A percentile compares a stretch with the other conserved stretches of the same genome.
These are phyloP conservation scores for Cetradonia linearis DNA, from an alignment of 495 filamentous ascomycete genomes.

Conservation along the genomic window DNA sequence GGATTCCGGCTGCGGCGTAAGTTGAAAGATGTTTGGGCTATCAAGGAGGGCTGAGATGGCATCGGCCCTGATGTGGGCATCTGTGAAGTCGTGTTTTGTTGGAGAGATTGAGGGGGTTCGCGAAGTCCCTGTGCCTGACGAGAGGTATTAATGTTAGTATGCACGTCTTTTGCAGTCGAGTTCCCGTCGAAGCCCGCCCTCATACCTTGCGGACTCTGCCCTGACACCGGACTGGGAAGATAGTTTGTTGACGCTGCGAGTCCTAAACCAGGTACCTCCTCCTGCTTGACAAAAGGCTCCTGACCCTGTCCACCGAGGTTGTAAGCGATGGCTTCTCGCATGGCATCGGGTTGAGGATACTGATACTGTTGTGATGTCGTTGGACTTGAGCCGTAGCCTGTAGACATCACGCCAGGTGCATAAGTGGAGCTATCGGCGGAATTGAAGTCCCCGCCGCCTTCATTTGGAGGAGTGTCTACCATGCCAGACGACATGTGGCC, in stretches of 20 bases:
- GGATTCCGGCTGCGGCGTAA: slow-evolving; percentile 59
- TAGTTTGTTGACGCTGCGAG: slow-evolving; percentile 58
- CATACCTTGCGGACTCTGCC: slow-evolving; percentile 39
- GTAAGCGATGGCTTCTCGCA: slow-evolving; percentile 28
- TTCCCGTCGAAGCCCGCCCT: slow-evolving; percentile 34
- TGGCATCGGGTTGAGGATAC: slow-evolving; percentile 24
- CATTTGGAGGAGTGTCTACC: slow-evolving; percentile 63
- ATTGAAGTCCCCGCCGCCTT: slow-evolving; percentile 30
- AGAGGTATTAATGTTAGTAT: slow-evolving; percentile 28
- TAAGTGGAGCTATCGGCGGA: slow-evolving; percentile 32
- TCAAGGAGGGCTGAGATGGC: slow-evolving; percentile 31
- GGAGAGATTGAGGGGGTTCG: slow-evolving; percentile 34
- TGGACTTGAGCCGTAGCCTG: slow-evolving; percentile 22
- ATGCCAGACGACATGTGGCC: slow-evolving; percentile 86
- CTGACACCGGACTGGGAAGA: slow-evolving; percentile 45
- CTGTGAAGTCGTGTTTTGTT: slow-evolving; percentile 41
- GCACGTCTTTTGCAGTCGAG: slow-evolving; percentile 16
- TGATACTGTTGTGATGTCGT: slow-evolving; percentile 13
- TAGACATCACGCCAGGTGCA: slow-evolving; percentile 23
- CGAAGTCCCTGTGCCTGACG: slow-evolving; percentile 27
- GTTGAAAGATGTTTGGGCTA: slow-evolving; percentile 34
- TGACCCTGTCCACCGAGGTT: slow-evolving; percentile 21
- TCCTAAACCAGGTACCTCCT: slow-evolving; percentile 56
- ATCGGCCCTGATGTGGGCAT: slow-evolving; percentile 29
- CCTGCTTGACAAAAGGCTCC: slow-evolving; percentile 35